Conservation (phyloP, 2,329 filamentous ascomycete species). For the Alternaria burnsii region DNA sequence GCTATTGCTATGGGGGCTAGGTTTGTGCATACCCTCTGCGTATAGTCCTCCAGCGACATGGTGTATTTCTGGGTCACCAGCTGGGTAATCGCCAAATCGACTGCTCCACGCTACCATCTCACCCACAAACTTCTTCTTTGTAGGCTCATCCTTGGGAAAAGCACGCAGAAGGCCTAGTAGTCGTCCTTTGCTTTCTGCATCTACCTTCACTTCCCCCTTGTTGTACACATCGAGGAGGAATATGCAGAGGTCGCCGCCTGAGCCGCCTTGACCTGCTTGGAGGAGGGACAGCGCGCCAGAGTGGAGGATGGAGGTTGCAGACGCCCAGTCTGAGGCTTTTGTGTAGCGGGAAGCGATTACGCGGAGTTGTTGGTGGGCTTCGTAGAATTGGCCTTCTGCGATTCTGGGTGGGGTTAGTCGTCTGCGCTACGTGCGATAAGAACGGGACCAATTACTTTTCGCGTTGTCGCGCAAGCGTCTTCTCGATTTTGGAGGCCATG, state of each 20-base stretch:
- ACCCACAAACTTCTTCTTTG: slow-evolving; percentile 87
- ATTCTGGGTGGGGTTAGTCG: slow-evolving; percentile 65
- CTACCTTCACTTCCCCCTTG: slow-evolving; percentile 81
- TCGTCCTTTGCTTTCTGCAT: slow-evolving; percentile 75
- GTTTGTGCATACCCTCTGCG: slow-evolving; percentile 69
- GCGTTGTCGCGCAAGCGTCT: slow-evolving; percentile 78
- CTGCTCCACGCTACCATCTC: slow-evolving; percentile 91
- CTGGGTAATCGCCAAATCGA: slow-evolving; percentile 84
- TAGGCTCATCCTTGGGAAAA: slow-evolving; percentile 85
- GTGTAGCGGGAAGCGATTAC: slow-evolving; percentile 94
- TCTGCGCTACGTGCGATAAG: background rate
- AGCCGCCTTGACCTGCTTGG: slow-evolving; percentile 91
- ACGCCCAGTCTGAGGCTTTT: slow-evolving; percentile 83
- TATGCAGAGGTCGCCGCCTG: slow-evolving; percentile 87
- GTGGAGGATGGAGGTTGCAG: slow-evolving; percentile 86
- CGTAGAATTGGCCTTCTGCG: slow-evolving; percentile 91
- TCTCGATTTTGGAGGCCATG: slow-evolving; percentile 67
- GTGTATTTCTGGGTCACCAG: slow-evolving; percentile 92
- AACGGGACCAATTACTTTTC: slow-evolving; percentile 64
- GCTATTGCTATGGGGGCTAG: background rate
- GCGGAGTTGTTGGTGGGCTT: slow-evolving; percentile 97
- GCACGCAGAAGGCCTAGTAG: slow-evolving; percentile 80
- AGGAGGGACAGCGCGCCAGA: slow-evolving; percentile 85
- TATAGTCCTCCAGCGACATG: slow-evolving; percentile 88
- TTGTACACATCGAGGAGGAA: slow-evolving; percentile 90